Base-by-base conservation (phyloP, 352 stramenopile genomes). In the Phytophthora pseudosyringae region DNA sequence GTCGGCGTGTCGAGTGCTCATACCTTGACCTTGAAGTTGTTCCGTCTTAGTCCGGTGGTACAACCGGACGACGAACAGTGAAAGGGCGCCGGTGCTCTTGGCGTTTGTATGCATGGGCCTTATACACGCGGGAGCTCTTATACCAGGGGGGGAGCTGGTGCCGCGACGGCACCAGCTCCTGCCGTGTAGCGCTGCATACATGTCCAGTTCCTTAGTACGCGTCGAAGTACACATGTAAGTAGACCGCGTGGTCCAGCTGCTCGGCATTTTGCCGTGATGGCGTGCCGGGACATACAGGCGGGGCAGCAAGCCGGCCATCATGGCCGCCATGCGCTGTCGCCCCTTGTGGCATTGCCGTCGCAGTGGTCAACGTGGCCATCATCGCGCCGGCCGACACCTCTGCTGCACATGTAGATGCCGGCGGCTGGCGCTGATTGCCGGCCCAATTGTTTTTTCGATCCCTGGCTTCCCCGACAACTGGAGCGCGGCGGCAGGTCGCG, bases 11-110 rank as follows among this genome's bases (percentile, higher is more conserved):
- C 29, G 32, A 38, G 3, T 29, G 12, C 26, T 56, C 43, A 33
- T 4, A 21, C 21, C 21, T 21, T 43, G 5, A 41, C 1, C 11
- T 70, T 66, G 47, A 70, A 66, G 62, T 47, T 70, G 40, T 21
- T 15, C 53, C 40, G 52, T 50, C 41, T 49, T 44, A 28, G 53
- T 49, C 45, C 35, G 45, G 47, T 54, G 29, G 47, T 59, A 10
- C 59, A 10, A 67, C 36, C 2, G 3, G 41, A 61, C 59, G 59
- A 61, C 59, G 41, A 55, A 48, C 58, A 59, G 58, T 53, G 47
- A 65, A 59, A 46, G 38, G 12, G 36, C 36, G 18, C 10, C 0
- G 21, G 2, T 21, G 21, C 21, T 21, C 21, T 21, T 21, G 21
- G 21, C 2, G 21, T 21, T 5, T 21, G 13, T 18, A 43, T n/a